phyloP scores from a whole-genome alignment of 768 basidiomycete species.

The Suillus spraguei region DNA sequence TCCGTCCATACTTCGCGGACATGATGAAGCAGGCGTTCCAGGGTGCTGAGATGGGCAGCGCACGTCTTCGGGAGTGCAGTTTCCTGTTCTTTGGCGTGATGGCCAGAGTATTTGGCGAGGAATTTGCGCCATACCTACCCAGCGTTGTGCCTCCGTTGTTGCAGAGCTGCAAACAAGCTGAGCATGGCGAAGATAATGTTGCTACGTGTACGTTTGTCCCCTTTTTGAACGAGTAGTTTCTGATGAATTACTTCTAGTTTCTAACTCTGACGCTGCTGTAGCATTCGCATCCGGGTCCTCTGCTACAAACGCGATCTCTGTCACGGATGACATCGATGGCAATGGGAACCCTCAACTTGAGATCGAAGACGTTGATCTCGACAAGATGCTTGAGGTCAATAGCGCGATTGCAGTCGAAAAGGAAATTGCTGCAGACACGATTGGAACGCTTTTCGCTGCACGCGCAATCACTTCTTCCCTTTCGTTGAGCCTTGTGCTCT shows the following conservation, averaged over 20 bases:
- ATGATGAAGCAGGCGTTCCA: slow-evolving; percentile 96
- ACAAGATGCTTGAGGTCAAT: slow-evolving; percentile 90
- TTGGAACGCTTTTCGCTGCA: slow-evolving; percentile 87
- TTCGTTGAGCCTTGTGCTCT: slow-evolving; percentile 84
- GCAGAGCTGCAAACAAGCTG: slow-evolving; percentile 78
- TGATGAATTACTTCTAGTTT: slow-evolving; percentile 34
- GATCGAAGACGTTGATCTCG: slow-evolving; percentile 78
- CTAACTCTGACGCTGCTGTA: slow-evolving; percentile 53
- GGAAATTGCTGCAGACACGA: slow-evolving; percentile 96
- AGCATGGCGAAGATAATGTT: slow-evolving; percentile 64
- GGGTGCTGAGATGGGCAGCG: slow-evolving; percentile 83
- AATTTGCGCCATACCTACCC: slow-evolving; percentile 87
- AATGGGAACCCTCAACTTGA: slow-evolving; percentile 64
- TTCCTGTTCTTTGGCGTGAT: slow-evolving; percentile 99
- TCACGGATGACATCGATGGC: slow-evolving; percentile 55
- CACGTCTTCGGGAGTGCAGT: slow-evolving; percentile 89
- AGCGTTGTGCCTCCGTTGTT: slow-evolving; percentile 87
- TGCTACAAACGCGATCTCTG: slow-evolving; percentile 66
- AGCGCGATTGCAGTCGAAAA: slow-evolving; percentile 98
- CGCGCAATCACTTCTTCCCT: slow-evolving; percentile 84
- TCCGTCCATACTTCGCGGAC: slow-evolving; percentile 94
- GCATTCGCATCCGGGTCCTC: slow-evolving; percentile 77
- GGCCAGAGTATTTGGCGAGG: slow-evolving; percentile 94
- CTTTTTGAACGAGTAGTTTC: slow-evolving; percentile 3
- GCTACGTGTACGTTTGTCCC: slow-evolving; percentile 42